Evolutionary conservation across 371 early-diverging fungal genomes (phyloP), one percentile per base, ranked within the genome.

Genomic region (Syncephalastrum sp.): DNA sequence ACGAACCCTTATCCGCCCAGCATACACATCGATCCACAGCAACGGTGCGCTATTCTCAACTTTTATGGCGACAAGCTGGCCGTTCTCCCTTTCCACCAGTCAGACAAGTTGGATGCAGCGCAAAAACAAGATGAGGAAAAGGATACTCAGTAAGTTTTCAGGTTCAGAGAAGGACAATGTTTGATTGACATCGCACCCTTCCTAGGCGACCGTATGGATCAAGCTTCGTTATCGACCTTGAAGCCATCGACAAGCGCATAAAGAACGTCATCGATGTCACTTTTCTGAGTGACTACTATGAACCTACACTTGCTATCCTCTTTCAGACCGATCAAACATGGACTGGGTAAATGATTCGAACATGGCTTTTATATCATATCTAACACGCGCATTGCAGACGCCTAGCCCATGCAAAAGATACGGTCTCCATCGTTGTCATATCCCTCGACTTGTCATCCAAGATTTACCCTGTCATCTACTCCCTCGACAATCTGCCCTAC

Each of bases 241-340:
- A 84, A 10, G 77, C 76, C 0, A 85, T 90, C 38, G 90, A 87
- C 55, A 63, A 74, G n/a, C 78, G 82, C 47, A 83, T 97, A 47
- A 82, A 84, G 53, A 89, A 91, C 60, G 84, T 97, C 0, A 84
- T 92, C 46, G 97, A 97, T 63, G 85, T 95, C 80, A 83, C 77
- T 1, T 99, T 99, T 61, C 76, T 99, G 49, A 72, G 89, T 48
- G 96, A 91, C 52, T 97, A 92, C 61, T 85, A 90, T 58, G 94
- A 94, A 68, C 98, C 99, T 4, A 96, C 96, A 1, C 77, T 99
- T 17, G 97, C 96, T 4, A 88, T 97, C 55, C 75, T 99, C 54
- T 96, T 91, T 69, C 91, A 95, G 65, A 75, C 88, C 14, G 64
- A 79, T 48, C 72, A 85, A 47, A 91, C 93, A 17, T 95, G 94